Base-by-base conservation (phyloP, 768 basidiomycete genomes). In the Amanita rubescens region DNA sequence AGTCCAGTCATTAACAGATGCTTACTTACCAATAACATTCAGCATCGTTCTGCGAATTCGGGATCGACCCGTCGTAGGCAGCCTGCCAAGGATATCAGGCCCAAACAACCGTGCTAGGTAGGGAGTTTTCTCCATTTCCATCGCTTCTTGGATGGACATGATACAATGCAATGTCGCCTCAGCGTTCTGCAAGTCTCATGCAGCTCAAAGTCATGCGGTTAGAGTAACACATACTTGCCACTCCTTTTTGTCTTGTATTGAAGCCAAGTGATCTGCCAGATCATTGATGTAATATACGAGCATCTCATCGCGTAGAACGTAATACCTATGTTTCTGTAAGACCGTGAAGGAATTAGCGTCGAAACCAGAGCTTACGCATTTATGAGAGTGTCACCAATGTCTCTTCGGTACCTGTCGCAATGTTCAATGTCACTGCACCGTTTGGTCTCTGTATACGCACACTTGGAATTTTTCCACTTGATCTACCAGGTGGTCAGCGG, bases 131-230 rank as follows among this genome's bases (percentile, higher is more conserved):
- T 77, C 76, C 50, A 78, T 66, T 55, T 79, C 77, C 24, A 94
- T 75, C 0, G 92, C 91, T 73, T 97, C 94, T 61, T 94, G 90
- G 8, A 93, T 76, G 5, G 86, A 86, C 71, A 85, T 84, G 35
- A 95, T 75, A 62, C 90, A 94, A 62, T 94, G 90, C 6, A 97
- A 66, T 0, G 85, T 85, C 2, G 88, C 88, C 68, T 97, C 94
- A 35, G 93, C 78, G 55, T 90, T 85, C 90, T 95, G 57, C 0
- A 47, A 22, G 7, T 22, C 32, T 22, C 39, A 56, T 4, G 22
- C 30, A 50, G 25, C 32, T 15, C 22, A 43, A 4, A 9, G 41
- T 17, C 32, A 14, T 6, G 8, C 25, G 5, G 20, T 34, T n/a
- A 35, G 22, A 42, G 39, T 43, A 45, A 46, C 14, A 27, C 60